These are phyloP conservation scores for Fusarium miscanthi DNA, from an alignment of 2,329 filamentous ascomycete genomes.

Conservation along the genomic window DNA sequence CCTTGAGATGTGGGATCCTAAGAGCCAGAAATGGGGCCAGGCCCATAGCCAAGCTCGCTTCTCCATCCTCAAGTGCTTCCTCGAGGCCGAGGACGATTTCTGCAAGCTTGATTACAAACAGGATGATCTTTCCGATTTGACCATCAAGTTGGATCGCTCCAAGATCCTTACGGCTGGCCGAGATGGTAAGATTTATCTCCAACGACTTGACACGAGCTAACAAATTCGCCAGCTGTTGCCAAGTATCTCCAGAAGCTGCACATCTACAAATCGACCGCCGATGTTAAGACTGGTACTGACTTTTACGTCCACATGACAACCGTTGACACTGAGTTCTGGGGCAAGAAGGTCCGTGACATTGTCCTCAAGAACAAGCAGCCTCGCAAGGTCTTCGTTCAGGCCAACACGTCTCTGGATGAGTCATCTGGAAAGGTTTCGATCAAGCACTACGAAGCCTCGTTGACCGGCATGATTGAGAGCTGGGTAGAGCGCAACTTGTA, in stretches of 20 bases:
- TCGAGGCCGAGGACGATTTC: conserved; percentile 87
- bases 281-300: conserved; percentile 79
- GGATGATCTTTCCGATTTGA: conserved; percentile 82
- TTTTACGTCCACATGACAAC: conserved; percentile 87
- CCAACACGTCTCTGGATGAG: conserved; percentile 82
- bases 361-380: conserved; percentile 83
- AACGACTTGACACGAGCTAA: conserved; percentile 38
- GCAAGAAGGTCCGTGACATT: conserved; percentile 78
- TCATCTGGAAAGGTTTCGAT: conserved; percentile 76
- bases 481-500: conserved; percentile 73
- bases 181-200: conserved; percentile 58
- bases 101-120: conserved; percentile 80
- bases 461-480: conserved; percentile 85
- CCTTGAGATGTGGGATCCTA: conserved; percentile 95
- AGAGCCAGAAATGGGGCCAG: conserved; percentile 91
- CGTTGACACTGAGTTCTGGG: conserved; percentile 86
- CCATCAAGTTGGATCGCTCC: conserved; percentile 82
- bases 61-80: conserved; percentile 85
- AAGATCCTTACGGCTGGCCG: conserved; percentile 89
- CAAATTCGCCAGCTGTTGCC: conserved; percentile 71
- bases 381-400: conserved; percentile 93
- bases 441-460: conserved; percentile 86
- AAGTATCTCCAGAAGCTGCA: conserved; percentile 91
- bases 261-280: conserved; percentile 90
- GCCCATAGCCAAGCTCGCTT: conserved; percentile 92